Percentiles rank a stretch among this genome's conserved stretches.
Conservation (phyloP, 768 basidiomycete species). For the Suillus lakei region DNA sequence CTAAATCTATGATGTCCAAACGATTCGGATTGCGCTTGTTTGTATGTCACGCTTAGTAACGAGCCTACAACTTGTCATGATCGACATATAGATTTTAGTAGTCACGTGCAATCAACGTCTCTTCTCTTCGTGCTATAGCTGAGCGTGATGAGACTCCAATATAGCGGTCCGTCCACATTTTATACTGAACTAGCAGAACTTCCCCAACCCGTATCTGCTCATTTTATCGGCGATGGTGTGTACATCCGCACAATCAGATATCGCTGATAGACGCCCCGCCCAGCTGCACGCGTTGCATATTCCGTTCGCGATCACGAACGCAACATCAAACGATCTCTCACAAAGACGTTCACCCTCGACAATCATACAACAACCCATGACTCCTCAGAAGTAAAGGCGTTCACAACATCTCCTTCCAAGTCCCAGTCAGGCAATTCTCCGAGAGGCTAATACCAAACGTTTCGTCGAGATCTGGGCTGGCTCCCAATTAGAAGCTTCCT, state of each 20-base stretch:
- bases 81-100: too few species aligned
- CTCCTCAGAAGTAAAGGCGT: slow-evolving; percentile 42
- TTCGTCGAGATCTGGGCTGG: slow-evolving; percentile 65
- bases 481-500: slow-evolving; percentile 45
- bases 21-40: too few species aligned
- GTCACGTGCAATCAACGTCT: too few species aligned
- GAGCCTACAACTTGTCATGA: too few species aligned
- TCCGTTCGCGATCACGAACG: slow-evolving; percentile 54
- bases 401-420: slow-evolving; percentile 47
- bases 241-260: too few species aligned
- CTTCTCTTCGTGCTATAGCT: too few species aligned
- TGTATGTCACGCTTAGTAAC: too few species aligned
- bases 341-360: slow-evolving; percentile 38
- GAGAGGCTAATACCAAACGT: slow-evolving; percentile 46
- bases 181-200: slow-evolving; percentile 47
- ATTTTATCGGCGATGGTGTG: slow-evolving; percentile 30
- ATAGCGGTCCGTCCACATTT: slow-evolving; percentile 22
- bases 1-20: too few species aligned
- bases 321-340: slow-evolving; percentile 51
- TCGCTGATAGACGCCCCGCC: neutral
- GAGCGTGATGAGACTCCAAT: too few species aligned
- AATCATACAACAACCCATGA: slow-evolving; percentile 16
- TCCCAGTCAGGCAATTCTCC: slow-evolving; percentile 50
- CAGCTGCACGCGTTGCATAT: slow-evolving; percentile 50
- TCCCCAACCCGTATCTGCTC: slow-evolving; percentile 41